Evolutionary conservation across 768 basidiomycete species (phyloP).

Genomic region (Termitomyces sp.): DNA sequence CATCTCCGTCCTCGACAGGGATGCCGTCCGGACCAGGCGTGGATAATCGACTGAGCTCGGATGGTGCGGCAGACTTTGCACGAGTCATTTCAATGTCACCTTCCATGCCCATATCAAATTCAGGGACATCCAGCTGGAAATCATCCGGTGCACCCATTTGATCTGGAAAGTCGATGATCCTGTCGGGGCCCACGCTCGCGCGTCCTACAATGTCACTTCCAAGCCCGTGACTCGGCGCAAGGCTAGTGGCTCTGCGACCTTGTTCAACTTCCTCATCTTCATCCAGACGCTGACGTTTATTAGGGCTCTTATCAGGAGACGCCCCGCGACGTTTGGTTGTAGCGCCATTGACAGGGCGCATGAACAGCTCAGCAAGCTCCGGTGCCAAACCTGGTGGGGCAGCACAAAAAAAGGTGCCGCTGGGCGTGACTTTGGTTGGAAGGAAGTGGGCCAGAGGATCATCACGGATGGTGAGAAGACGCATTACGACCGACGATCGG

Average conservation of each 20-base stretch:
- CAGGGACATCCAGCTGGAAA: constrained; percentile 67
- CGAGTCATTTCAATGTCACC: constrained; percentile 35
- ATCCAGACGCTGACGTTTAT: constrained; percentile 59
- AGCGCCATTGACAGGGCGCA: constrained; percentile 59
- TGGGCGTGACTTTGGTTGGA: constrained; percentile 70
- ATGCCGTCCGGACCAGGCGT: constrained; percentile 60
- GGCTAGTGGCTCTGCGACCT: constrained; percentile 62
- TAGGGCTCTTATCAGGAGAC: constrained; percentile 55
- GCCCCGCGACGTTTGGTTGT: constrained; percentile 58
- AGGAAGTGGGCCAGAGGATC: constrained; percentile 85
- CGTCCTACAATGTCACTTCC: constrained; percentile 54
- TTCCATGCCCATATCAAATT: constrained; percentile 36
- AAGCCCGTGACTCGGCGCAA: constrained; percentile 58
- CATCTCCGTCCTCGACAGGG: constrained; percentile 54
- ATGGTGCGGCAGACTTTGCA: constrained; percentile 47
- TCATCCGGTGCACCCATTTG: constrained; percentile 57
- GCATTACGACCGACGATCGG: constrained; percentile 79
- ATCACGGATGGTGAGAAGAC: constrained; percentile 78
- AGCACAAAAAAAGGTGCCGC: constrained; percentile 76
- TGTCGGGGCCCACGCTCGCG: constrained; percentile 52
- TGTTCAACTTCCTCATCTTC: constrained; percentile 68
- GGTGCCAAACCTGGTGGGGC: constrained; percentile 83
- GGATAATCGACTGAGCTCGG: constrained; percentile 60
- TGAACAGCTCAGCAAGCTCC: constrained; percentile 81
- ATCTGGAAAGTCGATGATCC: constrained; percentile 61